Base-by-base conservation (phyloP, 331 rosid genomes). In the Prunus yedoensis region DNA sequence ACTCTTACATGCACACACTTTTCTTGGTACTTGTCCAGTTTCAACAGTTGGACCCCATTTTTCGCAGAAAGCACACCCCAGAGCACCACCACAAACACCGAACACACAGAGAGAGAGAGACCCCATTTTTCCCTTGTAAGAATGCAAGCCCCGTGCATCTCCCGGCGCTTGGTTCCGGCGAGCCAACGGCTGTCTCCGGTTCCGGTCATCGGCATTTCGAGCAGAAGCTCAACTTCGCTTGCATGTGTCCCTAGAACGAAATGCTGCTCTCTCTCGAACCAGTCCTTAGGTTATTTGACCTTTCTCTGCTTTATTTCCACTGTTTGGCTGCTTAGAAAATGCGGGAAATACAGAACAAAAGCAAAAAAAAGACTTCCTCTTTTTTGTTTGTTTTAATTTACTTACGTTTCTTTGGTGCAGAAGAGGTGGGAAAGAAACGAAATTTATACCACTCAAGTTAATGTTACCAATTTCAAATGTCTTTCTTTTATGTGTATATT, bases 191-290 rank as follows among this genome's bases (percentile, higher is more conserved):
- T 66, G 5, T 66, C 76, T 74, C 77, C 79, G 60, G 53, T 73
- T 7, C 59, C 68, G 15, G 16, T 77, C 82, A 18, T 78, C 60
- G 59, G 79, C 54, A 27, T 63, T 72, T 74, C 84, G 15, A 10
- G 53, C 45, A 56, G 72, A 50, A 27, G 58, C 46, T 13, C 80
- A 53, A 27, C 50, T 4, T 84, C 79, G 12, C 73, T 78, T 10
- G 27, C 74, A 68, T 54, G 73, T 59, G 60, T 20, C 41, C 47
- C 57, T 16, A 61, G 65, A 12, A 25, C 77, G 75, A 82, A 50
- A 75, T 79, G 89, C 50, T 80, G 78, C 47, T 60, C 89, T 72
- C 17, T 66, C 45, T 18, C 77, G 46, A 53, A 25, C 47, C 28
- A 80, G 12, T 57, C 75, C 10, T 21, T 18, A 15, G 84, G 92